Evolutionary conservation across 179 eudicot species (phyloP).

Genomic region (Beta corolliflora): DNA sequence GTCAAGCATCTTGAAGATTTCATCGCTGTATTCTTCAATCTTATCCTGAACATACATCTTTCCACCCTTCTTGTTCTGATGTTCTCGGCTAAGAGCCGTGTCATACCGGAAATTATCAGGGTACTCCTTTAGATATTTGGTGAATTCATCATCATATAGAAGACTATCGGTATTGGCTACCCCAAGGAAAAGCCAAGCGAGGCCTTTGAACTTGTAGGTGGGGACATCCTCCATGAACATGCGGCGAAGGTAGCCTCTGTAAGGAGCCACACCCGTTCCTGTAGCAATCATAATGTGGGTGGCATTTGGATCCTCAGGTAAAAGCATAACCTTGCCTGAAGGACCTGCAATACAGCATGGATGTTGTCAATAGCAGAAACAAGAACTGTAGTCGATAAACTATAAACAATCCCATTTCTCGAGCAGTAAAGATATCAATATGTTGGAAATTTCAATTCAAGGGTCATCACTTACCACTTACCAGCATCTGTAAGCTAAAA

Average conservation of each 20-base stretch:
- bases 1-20: slow-evolving; percentile 78
- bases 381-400: not conserved
- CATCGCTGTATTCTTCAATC: slow-evolving; percentile 89
- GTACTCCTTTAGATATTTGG: slow-evolving; percentile 63
- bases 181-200: slow-evolving; percentile 96
- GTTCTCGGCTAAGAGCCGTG: slow-evolving; percentile 86
- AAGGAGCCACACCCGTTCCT: slow-evolving; percentile 95
- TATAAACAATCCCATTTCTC: not conserved
- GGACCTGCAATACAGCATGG: slow-evolving; percentile 56
- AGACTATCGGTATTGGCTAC: slow-evolving; percentile 90
- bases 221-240: slow-evolving; percentile 97
- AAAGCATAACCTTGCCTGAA: slow-evolving; percentile 94
- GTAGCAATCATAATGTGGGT: slow-evolving; percentile 97
- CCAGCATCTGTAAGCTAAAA: not conserved
- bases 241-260: slow-evolving; percentile 87
- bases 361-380: not conserved
- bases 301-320: slow-evolving; percentile 82
- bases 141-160: slow-evolving; percentile 77
- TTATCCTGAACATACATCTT: slow-evolving; percentile 97
- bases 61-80: slow-evolving; percentile 78
- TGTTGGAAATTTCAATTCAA: not conserved
- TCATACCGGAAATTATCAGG: slow-evolving; percentile 79
- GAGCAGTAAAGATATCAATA: not conserved
- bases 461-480: not conserved
- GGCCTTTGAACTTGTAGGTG: slow-evolving; percentile 70